phyloP scores from a whole-genome alignment of 805 yeast species.

The Yamadazyma nakazawae region DNA sequence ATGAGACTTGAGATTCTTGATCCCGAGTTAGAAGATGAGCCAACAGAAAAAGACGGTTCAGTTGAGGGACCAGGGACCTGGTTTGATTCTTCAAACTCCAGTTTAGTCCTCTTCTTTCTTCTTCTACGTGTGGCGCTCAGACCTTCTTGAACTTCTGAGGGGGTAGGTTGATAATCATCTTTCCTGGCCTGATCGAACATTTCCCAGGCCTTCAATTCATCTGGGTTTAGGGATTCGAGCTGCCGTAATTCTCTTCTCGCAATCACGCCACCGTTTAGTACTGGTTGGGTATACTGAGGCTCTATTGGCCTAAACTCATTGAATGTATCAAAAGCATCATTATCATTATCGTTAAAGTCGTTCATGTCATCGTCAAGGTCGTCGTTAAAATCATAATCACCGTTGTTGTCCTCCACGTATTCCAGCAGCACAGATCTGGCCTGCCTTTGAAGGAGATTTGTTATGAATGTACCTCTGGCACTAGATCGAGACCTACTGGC shows the following conservation, averaged over 20 bases:
- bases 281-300: slow-evolving; percentile 13
- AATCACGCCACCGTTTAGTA: slow-evolving; percentile 38
- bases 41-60: too few relatives aligned
- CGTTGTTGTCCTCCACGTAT: neutral
- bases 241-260: slow-evolving; percentile 32
- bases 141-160: neutral
- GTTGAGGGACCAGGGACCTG: too few relatives aligned
- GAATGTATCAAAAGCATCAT: neutral
- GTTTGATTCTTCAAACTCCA: too few relatives aligned
- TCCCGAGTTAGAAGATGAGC: neutral
- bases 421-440: neutral
- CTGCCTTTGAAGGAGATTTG: neutral
- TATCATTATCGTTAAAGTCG: neutral
- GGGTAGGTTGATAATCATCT: neutral
- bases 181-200: slow-evolving; percentile 29
- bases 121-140: slow-evolving; percentile 1
- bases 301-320: neutral
- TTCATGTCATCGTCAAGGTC: slow-evolving; percentile 4
- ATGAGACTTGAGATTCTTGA: slow-evolving; percentile 12
- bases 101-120: neutral
- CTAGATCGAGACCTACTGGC: neutral
- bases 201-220: slow-evolving; percentile 38
- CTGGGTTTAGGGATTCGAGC: slow-evolving; percentile 26
- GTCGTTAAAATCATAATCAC: slow-evolving; percentile 24
- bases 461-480: neutral